Conservation (phyloP, 306 rosid species). For the Cicer yamashitae region DNA sequence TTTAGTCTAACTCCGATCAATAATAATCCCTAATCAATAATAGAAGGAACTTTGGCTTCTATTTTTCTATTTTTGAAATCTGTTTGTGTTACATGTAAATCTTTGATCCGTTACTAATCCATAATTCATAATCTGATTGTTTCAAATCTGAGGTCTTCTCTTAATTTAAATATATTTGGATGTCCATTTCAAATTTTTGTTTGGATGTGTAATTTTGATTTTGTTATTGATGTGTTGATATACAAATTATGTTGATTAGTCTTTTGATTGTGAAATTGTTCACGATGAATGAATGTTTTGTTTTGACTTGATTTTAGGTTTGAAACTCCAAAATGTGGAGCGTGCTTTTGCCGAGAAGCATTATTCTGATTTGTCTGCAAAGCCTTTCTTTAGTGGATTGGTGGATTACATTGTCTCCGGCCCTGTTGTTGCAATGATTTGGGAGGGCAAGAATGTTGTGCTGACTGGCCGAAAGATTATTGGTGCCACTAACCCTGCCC, state of each 20-base stretch:
- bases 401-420: constrained; percentile 90
- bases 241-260: background rate
- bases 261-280: background rate
- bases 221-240: background rate
- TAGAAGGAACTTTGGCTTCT: background rate
- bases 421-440: constrained; percentile 96
- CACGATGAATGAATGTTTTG: background rate
- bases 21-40: background rate
- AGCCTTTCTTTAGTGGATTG: constrained; percentile 87
- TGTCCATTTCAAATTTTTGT: background rate
- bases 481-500: constrained; percentile 93
- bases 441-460: constrained; percentile 95
- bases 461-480: constrained; percentile 81
- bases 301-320: constrained; percentile 54
- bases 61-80: background rate
- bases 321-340: constrained; percentile 80
- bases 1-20: background rate
- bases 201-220: background rate
- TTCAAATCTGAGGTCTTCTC: constrained; percentile 5
- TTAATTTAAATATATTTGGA: no score
- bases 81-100: background rate
- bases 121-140: background rate
- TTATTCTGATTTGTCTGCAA: constrained; percentile 85
- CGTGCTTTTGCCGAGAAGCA: constrained; percentile 89
- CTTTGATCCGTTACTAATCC: background rate